These are phyloP conservation scores for Lasiosphaeria ovina DNA, from an alignment of 495 filamentous ascomycete species.

Conservation along the genomic window DNA sequence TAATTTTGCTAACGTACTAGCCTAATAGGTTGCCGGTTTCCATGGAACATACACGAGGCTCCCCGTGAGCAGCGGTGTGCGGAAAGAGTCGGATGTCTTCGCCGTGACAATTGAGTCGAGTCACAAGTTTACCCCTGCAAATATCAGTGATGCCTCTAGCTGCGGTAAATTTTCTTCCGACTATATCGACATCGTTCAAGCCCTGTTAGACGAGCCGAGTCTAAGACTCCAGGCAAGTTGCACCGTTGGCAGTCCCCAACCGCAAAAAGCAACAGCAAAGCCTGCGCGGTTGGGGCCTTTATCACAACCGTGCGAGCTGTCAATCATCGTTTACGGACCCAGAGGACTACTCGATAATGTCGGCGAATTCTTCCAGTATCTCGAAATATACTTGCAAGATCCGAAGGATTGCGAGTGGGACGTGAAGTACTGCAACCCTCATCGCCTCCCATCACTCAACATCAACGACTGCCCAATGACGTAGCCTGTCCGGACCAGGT, in stretches of 20 bases:
- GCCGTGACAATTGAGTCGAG: neutral
- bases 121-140: neutral
- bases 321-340: slow-evolving; percentile 32
- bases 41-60: neutral
- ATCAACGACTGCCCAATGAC: slow-evolving; percentile 8
- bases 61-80: neutral
- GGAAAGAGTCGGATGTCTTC: neutral
- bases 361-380: slow-evolving; percentile 32
- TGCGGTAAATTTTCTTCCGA: neutral
- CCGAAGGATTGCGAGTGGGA: slow-evolving; percentile 32
- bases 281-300: neutral
- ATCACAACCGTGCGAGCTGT: slow-evolving; percentile 14
- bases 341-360: slow-evolving; percentile 29
- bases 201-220: slow-evolving; percentile 18
- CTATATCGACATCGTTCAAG: slow-evolving; percentile 11
- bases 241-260: neutral
- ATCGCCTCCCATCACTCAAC: slow-evolving; percentile 35
- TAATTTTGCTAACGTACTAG: neutral
- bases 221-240: slow-evolving; percentile 19
- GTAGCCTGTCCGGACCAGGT: neutral
- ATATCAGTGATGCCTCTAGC: neutral
- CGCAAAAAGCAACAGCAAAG: neutral
- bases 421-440: slow-evolving; percentile 45
- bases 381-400: slow-evolving; percentile 41
- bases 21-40: neutral